phyloP scores from a whole-genome alignment of 768 basidiomycete genomes.

The Hydnum rufescens region DNA sequence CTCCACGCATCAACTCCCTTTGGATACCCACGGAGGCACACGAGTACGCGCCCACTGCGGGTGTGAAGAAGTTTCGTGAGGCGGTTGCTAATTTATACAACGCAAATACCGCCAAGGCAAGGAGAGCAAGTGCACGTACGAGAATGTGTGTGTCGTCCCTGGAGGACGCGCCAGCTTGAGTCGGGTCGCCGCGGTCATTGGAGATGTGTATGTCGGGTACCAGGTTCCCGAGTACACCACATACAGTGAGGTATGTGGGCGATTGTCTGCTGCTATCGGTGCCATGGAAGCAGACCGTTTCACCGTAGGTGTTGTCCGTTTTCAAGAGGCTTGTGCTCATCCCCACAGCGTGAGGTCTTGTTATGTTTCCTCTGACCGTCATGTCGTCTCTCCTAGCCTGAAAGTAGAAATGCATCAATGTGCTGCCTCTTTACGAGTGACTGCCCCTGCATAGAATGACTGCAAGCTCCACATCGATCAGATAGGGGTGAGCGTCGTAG shows the following conservation, averaged over 20 bases:
- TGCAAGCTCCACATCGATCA: slow-evolving; percentile 67
- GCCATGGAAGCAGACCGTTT: slow-evolving; percentile 4
- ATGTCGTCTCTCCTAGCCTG: too few relatives aligned
- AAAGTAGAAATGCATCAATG: slow-evolving; percentile 23
- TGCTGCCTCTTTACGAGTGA: slow-evolving; percentile 12
- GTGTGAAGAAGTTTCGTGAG: slow-evolving; percentile 76
- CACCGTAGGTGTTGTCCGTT: slow-evolving; percentile 21
- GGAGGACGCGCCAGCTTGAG: slow-evolving; percentile 82
- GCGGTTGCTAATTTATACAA: slow-evolving; percentile 88
- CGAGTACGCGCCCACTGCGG: slow-evolving; percentile 87
- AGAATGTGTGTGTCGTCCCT: slow-evolving; percentile 84
- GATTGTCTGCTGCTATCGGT: not conserved
- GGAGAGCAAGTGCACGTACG: slow-evolving; percentile 66
- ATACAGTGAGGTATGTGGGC: slow-evolving; percentile 9
- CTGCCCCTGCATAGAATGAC: slow-evolving; percentile 23
- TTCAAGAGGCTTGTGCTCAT: slow-evolving; percentile 84
- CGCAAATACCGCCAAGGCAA: slow-evolving; percentile 68
- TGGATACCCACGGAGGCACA: slow-evolving; percentile 45
- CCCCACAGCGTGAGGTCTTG: slow-evolving; percentile 51
- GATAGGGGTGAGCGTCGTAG: slow-evolving; percentile 32
- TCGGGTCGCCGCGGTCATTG: slow-evolving; percentile 78
- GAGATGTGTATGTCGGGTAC: slow-evolving; percentile 71
- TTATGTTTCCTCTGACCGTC: not conserved
- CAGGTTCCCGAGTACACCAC: slow-evolving; percentile 79
- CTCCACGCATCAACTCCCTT: slow-evolving; percentile 43